These are phyloP conservation scores for Candida maltosa DNA, from an alignment of 805 yeast species.

Conservation along the genomic window DNA sequence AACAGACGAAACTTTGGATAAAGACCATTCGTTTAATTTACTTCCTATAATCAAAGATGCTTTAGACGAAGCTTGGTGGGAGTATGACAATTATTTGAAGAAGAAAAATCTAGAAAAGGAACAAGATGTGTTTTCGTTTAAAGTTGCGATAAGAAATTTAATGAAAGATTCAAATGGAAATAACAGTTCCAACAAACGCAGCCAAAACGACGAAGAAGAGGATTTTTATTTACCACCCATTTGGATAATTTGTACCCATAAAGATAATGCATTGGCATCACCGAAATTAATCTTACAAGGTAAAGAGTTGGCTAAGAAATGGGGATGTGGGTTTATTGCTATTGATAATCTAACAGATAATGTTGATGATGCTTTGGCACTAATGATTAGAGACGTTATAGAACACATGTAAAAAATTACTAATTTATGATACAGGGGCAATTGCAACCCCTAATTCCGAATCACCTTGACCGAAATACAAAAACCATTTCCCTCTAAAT, in stretches of 20 bases:
- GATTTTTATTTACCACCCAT: slow-evolving; percentile 55
- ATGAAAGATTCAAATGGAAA: slow-evolving; percentile 43
- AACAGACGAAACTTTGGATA: slow-evolving; percentile 6
- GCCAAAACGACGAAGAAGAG: slow-evolving; percentile 34
- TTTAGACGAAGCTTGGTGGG: slow-evolving; percentile 71
- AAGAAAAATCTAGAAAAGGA: slow-evolving; percentile 59
- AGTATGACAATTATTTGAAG: slow-evolving; percentile 54
- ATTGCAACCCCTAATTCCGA: slow-evolving; percentile 40
- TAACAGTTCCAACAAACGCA: too few relatives aligned
- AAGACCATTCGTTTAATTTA: slow-evolving; percentile 25
- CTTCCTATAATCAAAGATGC: slow-evolving; percentile 51
- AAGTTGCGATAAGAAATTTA: slow-evolving; percentile 53
- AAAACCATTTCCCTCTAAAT: slow-evolving; percentile 38
- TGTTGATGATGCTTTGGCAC: slow-evolving; percentile 55
- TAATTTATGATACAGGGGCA: slow-evolving; percentile 11
- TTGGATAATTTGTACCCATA: slow-evolving; percentile 63
- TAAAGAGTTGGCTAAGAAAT: slow-evolving; percentile 48
- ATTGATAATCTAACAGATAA: slow-evolving; percentile 52
- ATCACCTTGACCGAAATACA: slow-evolving; percentile 44
- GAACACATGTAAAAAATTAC: slow-evolving; percentile 31
- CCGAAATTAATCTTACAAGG: slow-evolving; percentile 62
- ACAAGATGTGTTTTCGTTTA: slow-evolving; percentile 60
- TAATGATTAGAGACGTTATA: slow-evolving; percentile 57
- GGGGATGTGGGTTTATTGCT: slow-evolving; percentile 66
- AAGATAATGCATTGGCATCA: slow-evolving; percentile 53